These are phyloP conservation scores for Gymnopilus dilepis DNA, from an alignment of 768 basidiomycete genomes.

Conservation along the genomic window DNA sequence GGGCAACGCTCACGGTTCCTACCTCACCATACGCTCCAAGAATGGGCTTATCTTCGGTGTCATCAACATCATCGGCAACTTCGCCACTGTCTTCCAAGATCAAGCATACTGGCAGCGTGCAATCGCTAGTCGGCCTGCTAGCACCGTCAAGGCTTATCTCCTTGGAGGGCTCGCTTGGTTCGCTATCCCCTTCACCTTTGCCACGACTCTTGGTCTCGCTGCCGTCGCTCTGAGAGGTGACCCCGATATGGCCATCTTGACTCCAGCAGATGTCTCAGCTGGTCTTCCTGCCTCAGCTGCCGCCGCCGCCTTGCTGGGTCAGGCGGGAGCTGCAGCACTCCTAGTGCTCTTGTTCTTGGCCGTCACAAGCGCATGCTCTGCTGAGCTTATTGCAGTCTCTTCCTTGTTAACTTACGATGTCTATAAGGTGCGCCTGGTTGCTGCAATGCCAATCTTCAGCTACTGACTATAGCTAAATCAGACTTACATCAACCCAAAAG, in stretches of 20 bases:
- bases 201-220: slow-evolving; percentile 86
- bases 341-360: slow-evolving; percentile 86
- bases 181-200: slow-evolving; percentile 84
- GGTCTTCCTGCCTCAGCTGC: slow-evolving; percentile 88
- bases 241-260: slow-evolving; percentile 53
- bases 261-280: slow-evolving; percentile 77
- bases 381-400: slow-evolving; percentile 92
- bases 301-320: slow-evolving; percentile 80
- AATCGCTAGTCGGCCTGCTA: slow-evolving; percentile 83
- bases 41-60: slow-evolving; percentile 84
- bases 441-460: background rate
- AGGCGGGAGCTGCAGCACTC: slow-evolving; percentile 79
- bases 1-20: slow-evolving; percentile 87
- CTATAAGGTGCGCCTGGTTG: slow-evolving; percentile 60
- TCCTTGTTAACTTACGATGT: slow-evolving; percentile 84
- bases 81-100: slow-evolving; percentile 60
- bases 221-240: slow-evolving; percentile 80
- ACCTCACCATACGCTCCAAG: slow-evolving; percentile 81
- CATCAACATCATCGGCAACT: slow-evolving; percentile 89
- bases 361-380: slow-evolving; percentile 77
- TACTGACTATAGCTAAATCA: slow-evolving; percentile 5
- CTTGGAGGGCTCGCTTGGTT: slow-evolving; percentile 94
- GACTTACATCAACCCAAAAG: slow-evolving; percentile 79
- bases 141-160: slow-evolving; percentile 90
- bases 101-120: slow-evolving; percentile 94